A percentile compares a stretch with the other conserved stretches of the same genome.
phyloP scores from a whole-genome alignment of 129 eudicot species.

The Helianthus annuus region HanXRQr2.0-SUNRISE NC_035442.2:124033309-124033808 shows the following conservation, averaged over 20 bases:
- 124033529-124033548: slow-evolving; percentile 47
- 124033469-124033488: slow-evolving; percentile 43
- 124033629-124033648: slow-evolving; percentile 44
- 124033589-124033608: slow-evolving; percentile 47
- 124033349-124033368: slow-evolving; percentile 50
- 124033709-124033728: slow-evolving; percentile 34
- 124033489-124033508: slow-evolving; percentile 56
- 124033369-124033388: slow-evolving; percentile 54
- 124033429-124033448: slow-evolving; percentile 54
- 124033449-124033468: slow-evolving; percentile 42
- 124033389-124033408: slow-evolving; percentile 55
- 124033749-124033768: slow-evolving; percentile 40
- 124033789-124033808: background rate
- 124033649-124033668: slow-evolving; percentile 55
- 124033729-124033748: slow-evolving; percentile 34
- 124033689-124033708: slow-evolving; percentile 37
- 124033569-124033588: slow-evolving; percentile 59
- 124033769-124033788: slow-evolving; percentile 34
- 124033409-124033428: slow-evolving; percentile 56
- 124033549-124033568: slow-evolving; percentile 47
- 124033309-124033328: slow-evolving; percentile 56
- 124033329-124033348: slow-evolving; percentile 49
- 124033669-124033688: slow-evolving; percentile 20
- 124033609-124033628: slow-evolving; percentile 54
- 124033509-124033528: slow-evolving; percentile 50